A percentile compares a stretch with the other conserved stretches of the same genome.
phyloP scores from a whole-genome alignment of 2,329 filamentous ascomycete species.

The Bipolaris zeicola region DNA sequence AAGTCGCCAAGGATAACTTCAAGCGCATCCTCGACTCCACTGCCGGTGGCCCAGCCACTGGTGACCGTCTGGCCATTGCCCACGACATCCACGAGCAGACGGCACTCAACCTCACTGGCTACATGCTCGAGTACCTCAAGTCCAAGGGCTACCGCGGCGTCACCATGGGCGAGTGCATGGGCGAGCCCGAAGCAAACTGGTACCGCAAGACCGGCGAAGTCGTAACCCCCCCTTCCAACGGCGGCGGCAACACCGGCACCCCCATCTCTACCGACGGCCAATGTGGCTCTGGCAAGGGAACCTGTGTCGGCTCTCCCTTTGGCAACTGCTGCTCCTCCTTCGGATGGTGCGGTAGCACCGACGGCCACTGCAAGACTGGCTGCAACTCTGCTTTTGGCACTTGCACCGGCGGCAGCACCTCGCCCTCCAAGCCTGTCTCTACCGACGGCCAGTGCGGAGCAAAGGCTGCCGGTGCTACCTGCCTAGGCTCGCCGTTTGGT shows the following conservation, averaged over 20 bases:
- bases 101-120: constrained; percentile 50
- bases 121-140: constrained; percentile 50
- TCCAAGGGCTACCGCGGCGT: constrained; percentile 53
- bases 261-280: constrained; percentile 26
- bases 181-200: constrained; percentile 56
- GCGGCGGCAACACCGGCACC: constrained; percentile 22
- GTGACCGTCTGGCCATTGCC: constrained; percentile 59
- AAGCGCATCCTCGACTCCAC: constrained; percentile 37
- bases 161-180: constrained; percentile 56
- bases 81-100: constrained; percentile 57
- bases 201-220: constrained; percentile 52
- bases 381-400: constrained; percentile 43
- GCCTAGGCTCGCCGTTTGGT: constrained; percentile 14
- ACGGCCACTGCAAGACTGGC: constrained; percentile 40
- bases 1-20: constrained; percentile 50
- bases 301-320: constrained; percentile 39
- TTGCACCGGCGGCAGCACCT: constrained; percentile 14
- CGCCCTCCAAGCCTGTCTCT: constrained; percentile 5
- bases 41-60: constrained; percentile 18
- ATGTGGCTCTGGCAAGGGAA: constrained; percentile 30
- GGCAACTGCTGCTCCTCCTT: constrained; percentile 55
- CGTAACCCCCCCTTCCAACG: constrained; percentile 17
- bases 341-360: constrained; percentile 49
- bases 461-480: constrained; percentile 10
- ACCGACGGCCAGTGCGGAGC: constrained; percentile 19